A percentile compares a stretch with the other conserved stretches of the same genome.
Conservation (phyloP, 2,329 filamentous ascomycete species). For the Myriosclerotinia duriaeana region DNA sequence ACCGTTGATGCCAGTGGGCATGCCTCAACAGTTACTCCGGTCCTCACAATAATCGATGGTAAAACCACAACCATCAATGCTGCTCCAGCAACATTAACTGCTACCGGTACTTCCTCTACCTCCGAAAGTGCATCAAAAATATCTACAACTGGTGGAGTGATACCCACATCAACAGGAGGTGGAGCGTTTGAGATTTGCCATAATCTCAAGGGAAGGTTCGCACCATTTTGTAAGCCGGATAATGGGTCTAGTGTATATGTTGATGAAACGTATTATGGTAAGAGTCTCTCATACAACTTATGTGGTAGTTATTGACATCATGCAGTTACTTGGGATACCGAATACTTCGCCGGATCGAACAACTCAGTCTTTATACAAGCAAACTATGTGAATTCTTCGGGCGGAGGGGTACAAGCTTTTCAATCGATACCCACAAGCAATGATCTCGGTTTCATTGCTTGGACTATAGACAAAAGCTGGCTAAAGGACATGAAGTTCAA, state of each 20-base stretch:
- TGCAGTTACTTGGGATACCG: conserved; percentile 39
- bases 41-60: conserved; percentile 33
- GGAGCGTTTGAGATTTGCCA: conserved; percentile 38
- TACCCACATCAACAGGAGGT: conserved; percentile 31
- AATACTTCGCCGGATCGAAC: conserved; percentile 34
- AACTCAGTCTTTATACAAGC: conserved; percentile 34
- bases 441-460: conserved; percentile 33
- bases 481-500: conserved; percentile 32
- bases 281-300: background rate
- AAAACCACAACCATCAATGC: conserved; percentile 33
- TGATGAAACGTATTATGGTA: conserved; percentile 39
- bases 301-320: background rate
- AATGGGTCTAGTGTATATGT: conserved; percentile 38
- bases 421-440: conserved; percentile 31
- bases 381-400: conserved; percentile 37
- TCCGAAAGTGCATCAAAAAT: conserved; percentile 12
- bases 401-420: conserved; percentile 36
- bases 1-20: conserved; percentile 35
- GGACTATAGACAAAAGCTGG: conserved; percentile 35
- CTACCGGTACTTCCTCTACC: conserved; percentile 26
- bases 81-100: conserved; percentile 31
- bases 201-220: conserved; percentile 34
- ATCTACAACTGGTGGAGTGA: conserved; percentile 25
- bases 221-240: conserved; percentile 38
- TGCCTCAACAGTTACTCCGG: conserved; percentile 35